Evolutionary conservation across 78 protist genomes (phyloP).

Genomic region (Emiliania huxleyi): DNA sequence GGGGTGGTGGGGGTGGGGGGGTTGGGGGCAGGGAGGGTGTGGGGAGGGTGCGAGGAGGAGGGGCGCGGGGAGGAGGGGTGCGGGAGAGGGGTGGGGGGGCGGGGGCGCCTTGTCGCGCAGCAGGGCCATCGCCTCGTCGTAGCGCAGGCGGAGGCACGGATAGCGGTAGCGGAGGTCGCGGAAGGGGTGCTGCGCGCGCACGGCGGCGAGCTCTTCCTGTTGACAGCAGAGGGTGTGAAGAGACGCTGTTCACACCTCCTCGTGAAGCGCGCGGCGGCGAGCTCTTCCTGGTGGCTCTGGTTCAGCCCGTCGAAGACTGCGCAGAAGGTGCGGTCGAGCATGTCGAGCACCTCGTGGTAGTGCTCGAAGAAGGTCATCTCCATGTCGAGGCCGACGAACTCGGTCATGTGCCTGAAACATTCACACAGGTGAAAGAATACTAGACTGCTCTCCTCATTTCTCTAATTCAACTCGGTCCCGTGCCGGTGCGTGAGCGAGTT

Average conservation of each 20-base stretch:
- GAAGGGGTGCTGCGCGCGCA: conserved; percentile 46
- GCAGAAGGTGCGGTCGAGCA: conserved; percentile 53
- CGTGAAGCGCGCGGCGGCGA: not conserved
- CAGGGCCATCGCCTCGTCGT: conserved; percentile 40
- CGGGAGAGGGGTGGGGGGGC: not conserved
- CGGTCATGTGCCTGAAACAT: too few species aligned
- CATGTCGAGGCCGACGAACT: conserved; percentile 98
- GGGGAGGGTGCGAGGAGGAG: too few species aligned
- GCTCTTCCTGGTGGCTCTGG: conserved; percentile 28
- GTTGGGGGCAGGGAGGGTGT: not conserved
- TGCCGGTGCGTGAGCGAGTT: conserved; percentile 97
- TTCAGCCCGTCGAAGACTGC: conserved; percentile 80
- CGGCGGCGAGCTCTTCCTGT: conserved; percentile 55
- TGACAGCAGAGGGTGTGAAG: too few species aligned
- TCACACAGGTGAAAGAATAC: too few species aligned
- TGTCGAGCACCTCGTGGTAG: conserved; percentile 81
- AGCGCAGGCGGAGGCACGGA: not conserved
- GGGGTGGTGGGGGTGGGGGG: not conserved
- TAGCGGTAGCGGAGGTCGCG: not conserved
- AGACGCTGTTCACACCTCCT: not conserved
- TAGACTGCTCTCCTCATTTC: too few species aligned
- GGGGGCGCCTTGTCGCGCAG: not conserved
- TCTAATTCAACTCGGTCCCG: conserved; percentile 91
- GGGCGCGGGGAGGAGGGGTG: not conserved
- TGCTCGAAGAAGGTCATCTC: conserved; percentile 95